Percentiles rank a stretch among this genome's conserved stretches.
Evolutionary conservation across 73 alveolate genomes (phyloP).

Genomic region (Tetrahymena borealis): DNA sequence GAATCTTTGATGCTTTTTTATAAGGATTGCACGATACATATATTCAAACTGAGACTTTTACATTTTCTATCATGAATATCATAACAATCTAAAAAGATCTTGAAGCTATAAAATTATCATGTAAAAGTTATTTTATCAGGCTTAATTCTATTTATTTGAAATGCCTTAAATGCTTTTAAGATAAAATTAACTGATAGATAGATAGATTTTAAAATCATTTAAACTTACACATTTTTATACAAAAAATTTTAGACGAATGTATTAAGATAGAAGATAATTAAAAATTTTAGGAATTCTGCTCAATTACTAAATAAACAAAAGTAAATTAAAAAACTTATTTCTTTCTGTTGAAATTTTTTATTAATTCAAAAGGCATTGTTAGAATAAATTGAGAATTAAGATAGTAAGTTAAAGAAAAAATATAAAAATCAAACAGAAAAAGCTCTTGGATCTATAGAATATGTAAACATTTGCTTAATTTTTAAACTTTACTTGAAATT

Average conservation of each 20-base stretch:
- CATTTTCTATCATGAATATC: neutral
- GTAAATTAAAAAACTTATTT: neutral
- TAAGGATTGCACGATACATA: neutral
- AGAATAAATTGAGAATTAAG: neutral
- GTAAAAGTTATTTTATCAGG: neutral
- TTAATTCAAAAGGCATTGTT: neutral
- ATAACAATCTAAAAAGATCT: neutral
- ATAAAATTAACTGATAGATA: too few species aligned
- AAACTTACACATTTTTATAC: neutral
- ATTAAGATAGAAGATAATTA: neutral
- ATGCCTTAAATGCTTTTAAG: too few species aligned
- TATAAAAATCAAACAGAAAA: neutral
- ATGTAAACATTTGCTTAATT: neutral
- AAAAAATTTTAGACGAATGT: neutral
- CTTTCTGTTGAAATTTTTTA: too few species aligned
- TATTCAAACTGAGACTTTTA: neutral
- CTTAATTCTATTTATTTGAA: too few species aligned
- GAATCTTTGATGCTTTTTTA: neutral
- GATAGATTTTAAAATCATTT: too few species aligned
- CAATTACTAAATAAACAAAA: neutral
- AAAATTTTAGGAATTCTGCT: neutral
- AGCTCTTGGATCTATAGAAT: neutral
- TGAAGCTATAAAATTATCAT: neutral
- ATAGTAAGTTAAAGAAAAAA: neutral
- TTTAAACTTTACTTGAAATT: too few species aligned